These are phyloP conservation scores for Apophysomyces ossiformis DNA, from an alignment of 371 early-diverging fungal genomes.

Conservation along the genomic window DNA sequence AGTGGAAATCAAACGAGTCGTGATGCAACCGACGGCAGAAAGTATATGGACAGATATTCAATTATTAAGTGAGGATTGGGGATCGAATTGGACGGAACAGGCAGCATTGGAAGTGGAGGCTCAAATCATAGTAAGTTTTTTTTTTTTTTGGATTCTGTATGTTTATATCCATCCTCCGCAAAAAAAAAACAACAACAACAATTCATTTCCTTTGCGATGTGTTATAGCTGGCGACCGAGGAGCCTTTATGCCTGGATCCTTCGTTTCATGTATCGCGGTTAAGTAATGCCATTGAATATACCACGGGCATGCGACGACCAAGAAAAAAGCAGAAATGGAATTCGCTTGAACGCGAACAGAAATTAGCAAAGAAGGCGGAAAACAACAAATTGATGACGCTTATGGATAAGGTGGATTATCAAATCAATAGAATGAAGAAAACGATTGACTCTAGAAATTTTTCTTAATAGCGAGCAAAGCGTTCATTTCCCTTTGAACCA, in stretches of 20 bases:
- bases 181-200: too few relatives aligned
- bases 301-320: conserved; percentile 37
- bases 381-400: conserved; percentile 63
- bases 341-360: conserved; percentile 63
- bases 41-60: conserved; percentile 66
- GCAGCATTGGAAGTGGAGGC: conserved; percentile 61
- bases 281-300: conserved; percentile 59
- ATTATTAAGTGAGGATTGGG: conserved; percentile 61
- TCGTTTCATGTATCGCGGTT: conserved; percentile 60
- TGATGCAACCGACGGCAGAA: conserved; percentile 60
- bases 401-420: conserved; percentile 55
- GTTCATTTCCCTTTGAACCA: conserved; percentile 53
- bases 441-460: not conserved
- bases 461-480: conserved; percentile 42
- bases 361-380: conserved; percentile 62
- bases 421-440: not conserved
- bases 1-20: conserved; percentile 44
- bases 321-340: conserved; percentile 64
- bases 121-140: conserved; percentile 54
- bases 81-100: conserved; percentile 52
- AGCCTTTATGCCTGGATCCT: conserved; percentile 63
- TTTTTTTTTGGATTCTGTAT: not conserved
- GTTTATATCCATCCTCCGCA: not conserved
- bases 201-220: too few relatives aligned
- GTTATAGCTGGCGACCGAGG: conserved; percentile 59